phyloP scores from a whole-genome alignment of 73 alveolate genomes.

The Paramecium octaurelia region DNA sequence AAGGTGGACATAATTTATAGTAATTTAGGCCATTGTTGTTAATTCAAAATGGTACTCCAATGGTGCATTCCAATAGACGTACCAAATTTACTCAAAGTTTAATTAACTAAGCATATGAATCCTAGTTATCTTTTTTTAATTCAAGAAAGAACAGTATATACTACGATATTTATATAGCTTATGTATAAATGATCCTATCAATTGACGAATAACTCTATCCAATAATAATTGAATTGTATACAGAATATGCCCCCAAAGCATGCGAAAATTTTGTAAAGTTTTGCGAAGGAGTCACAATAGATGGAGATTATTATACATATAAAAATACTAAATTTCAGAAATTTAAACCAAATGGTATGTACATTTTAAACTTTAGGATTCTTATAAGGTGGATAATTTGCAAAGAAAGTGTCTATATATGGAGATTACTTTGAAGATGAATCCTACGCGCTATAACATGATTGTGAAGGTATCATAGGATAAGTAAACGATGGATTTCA shows the following conservation, averaged over 20 bases:
- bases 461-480: conserved; percentile 52
- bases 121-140: background rate
- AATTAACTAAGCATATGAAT: background rate
- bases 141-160: background rate
- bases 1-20: background rate
- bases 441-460: conserved; percentile 53
- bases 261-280: conserved; percentile 46
- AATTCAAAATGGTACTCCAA: conserved; percentile 26
- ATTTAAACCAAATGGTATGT: conserved; percentile 36
- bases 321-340: conserved; percentile 20
- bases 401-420: conserved; percentile 35
- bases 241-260: conserved; percentile 59
- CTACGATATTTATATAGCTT: background rate
- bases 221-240: conserved; percentile 45
- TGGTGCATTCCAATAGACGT: background rate
- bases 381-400: conserved; percentile 46
- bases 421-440: conserved; percentile 61
- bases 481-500: conserved; percentile 52
- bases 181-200: background rate
- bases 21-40: conserved; percentile 18
- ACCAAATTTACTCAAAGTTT: background rate
- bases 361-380: background rate
- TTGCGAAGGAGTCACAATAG: conserved; percentile 58
- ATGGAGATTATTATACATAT: conserved; percentile 40
- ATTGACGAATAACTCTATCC: background rate